Percentiles rank a stretch among this genome's conserved stretches.
Conservation (phyloP, 345 rosid genomes). For the Schrenkiella parvula region DNA sequence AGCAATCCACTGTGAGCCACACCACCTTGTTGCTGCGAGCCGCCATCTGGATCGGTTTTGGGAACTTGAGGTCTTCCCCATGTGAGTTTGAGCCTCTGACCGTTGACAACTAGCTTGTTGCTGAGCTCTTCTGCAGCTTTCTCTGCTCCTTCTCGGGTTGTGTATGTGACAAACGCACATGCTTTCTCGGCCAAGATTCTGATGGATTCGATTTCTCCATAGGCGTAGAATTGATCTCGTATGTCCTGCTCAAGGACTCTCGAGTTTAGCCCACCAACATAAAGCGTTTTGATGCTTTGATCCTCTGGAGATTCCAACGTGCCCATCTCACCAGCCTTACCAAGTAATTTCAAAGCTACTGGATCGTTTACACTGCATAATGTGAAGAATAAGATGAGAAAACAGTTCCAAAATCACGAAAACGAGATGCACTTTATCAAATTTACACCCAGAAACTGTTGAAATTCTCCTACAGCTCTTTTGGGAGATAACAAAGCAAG, state of each 20-base stretch:
- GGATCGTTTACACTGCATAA: constrained; percentile 26
- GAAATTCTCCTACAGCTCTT: background rate
- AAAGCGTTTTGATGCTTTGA: constrained; percentile 80
- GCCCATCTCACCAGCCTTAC: constrained; percentile 55
- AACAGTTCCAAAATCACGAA: background rate
- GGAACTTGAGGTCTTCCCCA: constrained; percentile 96
- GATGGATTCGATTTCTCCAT: constrained; percentile 79
- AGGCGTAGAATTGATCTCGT: constrained; percentile 77
- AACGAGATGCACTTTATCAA: background rate
- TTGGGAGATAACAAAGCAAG: background rate
- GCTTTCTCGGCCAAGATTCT: constrained; percentile 82
- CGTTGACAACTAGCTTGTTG: constrained; percentile 80
- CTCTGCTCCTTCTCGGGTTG: constrained; percentile 94
- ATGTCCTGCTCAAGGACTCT: constrained; percentile 80
- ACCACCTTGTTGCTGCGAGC: constrained; percentile 62
- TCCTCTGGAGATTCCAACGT: constrained; percentile 87
- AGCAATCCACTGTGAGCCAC: constrained; percentile 68
- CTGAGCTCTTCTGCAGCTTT: constrained; percentile 91
- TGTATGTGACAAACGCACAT: constrained; percentile 87
- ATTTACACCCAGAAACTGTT: background rate
- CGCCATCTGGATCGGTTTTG: constrained; percentile 56
- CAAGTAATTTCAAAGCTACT: constrained; percentile 19
- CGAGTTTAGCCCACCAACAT: constrained; percentile 83
- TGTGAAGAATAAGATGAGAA: background rate
- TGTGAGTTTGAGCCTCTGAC: constrained; percentile 79